Conservation (phyloP, 176 grass and related monocot species). For the Dendrocalamus sinicus region DNA sequence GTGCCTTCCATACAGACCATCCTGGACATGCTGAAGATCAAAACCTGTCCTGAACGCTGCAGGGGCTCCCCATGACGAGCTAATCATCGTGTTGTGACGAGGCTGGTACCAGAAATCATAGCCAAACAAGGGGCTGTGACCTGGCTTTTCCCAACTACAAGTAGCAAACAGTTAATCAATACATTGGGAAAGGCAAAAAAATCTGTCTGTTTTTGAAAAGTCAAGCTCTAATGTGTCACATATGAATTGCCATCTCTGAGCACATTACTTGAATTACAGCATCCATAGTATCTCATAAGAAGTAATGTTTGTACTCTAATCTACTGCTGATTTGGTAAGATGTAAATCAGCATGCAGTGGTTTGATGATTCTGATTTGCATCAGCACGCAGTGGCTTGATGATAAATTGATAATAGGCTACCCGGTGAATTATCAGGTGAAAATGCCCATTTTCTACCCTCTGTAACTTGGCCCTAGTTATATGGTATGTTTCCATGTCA, state of each 20-base stretch:
- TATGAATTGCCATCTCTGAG: not conserved
- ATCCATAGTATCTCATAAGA: not conserved
- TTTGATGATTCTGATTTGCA: not conserved
- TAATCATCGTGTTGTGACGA: constrained; percentile 95
- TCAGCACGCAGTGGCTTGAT: not conserved
- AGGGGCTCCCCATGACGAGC: constrained; percentile 88
- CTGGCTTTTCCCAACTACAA: constrained; percentile 89
- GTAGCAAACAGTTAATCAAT: constrained; percentile 1
- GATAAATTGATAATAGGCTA: not conserved
- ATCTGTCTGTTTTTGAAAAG: not conserved
- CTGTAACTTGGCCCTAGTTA: not conserved
- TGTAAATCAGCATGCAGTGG: not conserved
- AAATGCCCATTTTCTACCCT: no score
- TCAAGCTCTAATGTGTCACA: not conserved
- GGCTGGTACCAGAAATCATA: constrained; percentile 98
- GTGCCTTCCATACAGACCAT: constrained; percentile 88
- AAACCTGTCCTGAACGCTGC: constrained; percentile 77
- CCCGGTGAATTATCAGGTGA: no score
- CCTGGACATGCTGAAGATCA: constrained; percentile 80
- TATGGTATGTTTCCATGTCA: not conserved
- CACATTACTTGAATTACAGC: not conserved
- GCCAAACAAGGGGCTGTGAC: constrained; percentile 80
- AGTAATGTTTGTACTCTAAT: not conserved
- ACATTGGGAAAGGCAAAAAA: not conserved
- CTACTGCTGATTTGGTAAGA: not conserved